Conservation (phyloP, 164 flowering plant species). For the Dillenia turbinata region DNA sequence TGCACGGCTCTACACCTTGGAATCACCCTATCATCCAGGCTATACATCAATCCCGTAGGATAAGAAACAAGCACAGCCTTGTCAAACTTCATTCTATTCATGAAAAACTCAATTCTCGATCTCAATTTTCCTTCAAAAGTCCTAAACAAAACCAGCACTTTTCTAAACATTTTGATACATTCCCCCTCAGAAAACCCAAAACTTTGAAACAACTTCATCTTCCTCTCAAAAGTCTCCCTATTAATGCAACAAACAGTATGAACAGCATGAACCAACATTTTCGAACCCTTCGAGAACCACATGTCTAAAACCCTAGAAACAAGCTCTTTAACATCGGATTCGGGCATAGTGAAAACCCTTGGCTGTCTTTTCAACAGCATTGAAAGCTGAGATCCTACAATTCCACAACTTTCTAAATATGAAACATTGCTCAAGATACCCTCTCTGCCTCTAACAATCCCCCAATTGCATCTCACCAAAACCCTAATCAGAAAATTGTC, state of each 20-base stretch:
- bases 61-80: constrained; percentile 12
- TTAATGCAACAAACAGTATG: constrained; percentile 23
- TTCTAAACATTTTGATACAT: constrained; percentile 26
- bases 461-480: constrained; percentile 21
- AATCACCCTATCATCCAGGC: constrained; percentile 34
- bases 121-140: constrained; percentile 34
- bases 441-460: too few relatives aligned
- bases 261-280: constrained; percentile 43
- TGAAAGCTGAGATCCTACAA: constrained; percentile 42
- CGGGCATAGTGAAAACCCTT: constrained; percentile 17
- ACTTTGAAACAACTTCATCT: constrained; percentile 24
- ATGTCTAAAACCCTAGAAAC: constrained; percentile 22
- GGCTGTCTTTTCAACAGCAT: constrained; percentile 35
- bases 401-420: constrained; percentile 32
- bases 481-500: constrained; percentile 16
- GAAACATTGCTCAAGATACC: constrained; percentile 27
- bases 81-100: constrained; percentile 18
- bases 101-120: constrained; percentile 33
- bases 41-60: constrained; percentile 27
- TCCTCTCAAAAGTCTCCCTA: constrained; percentile 23
- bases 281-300: constrained; percentile 27
- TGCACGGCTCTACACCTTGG: constrained; percentile 33
- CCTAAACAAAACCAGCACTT: constrained; percentile 22
- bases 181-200: constrained; percentile 33
- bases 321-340: constrained; percentile 14